Evolutionary conservation across 306 rosid genomes (phyloP).

Genomic region (Citrullus amarus): DNA sequence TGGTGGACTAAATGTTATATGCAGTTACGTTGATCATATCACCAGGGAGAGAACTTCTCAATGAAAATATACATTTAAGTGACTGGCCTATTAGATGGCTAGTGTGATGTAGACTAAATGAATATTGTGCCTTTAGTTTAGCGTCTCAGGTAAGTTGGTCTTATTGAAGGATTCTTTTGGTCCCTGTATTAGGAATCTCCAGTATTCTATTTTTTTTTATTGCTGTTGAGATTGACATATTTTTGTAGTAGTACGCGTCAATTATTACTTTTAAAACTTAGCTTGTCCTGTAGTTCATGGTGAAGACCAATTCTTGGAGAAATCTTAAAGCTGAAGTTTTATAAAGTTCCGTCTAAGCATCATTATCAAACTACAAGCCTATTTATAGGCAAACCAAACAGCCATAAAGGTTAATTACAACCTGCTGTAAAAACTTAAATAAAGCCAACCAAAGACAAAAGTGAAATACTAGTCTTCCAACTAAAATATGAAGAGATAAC

Average conservation of each 20-base stretch:
- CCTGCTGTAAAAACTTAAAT: too few species aligned
- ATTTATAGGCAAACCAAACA: too few species aligned
- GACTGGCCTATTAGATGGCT: not conserved
- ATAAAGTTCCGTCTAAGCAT: too few species aligned
- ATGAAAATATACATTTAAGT: not conserved
- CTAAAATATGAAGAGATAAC: too few species aligned
- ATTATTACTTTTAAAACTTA: not conserved
- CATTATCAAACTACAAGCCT: too few species aligned
- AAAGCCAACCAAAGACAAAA: too few species aligned
- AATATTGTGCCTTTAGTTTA: not conserved
- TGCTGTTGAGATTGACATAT: not conserved
- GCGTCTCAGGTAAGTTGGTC: not conserved
- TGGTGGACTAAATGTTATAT: not conserved
- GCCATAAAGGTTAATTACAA: too few species aligned
- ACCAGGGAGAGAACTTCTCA: not conserved
- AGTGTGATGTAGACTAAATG: not conserved
- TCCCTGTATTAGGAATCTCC: not conserved
- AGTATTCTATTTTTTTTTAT: not conserved
- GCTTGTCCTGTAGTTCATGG: not conserved
- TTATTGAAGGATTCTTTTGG: not conserved
- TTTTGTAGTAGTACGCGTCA: not conserved
- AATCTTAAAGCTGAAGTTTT: too few species aligned
- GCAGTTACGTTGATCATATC: not conserved
- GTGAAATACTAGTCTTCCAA: too few species aligned
- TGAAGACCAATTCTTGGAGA: too few species aligned